Evolutionary conservation across 2,329 filamentous ascomycete genomes (phyloP).

Genomic region (Sporothrix mexicana): DNA sequence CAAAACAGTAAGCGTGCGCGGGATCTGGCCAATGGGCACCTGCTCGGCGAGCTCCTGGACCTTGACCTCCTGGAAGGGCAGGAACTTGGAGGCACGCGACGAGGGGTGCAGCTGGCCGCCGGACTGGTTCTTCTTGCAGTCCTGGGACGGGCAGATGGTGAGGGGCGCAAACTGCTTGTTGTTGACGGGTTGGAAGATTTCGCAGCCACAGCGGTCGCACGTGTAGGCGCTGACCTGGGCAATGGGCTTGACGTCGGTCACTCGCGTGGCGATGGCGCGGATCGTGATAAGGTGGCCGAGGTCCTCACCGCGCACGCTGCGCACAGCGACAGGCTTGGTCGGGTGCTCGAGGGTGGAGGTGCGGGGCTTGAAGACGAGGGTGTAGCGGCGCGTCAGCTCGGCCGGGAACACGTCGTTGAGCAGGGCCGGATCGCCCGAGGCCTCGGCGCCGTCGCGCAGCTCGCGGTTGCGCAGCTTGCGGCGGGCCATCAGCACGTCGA

Average conservation of each 20-base stretch:
- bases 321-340: conserved; percentile 77
- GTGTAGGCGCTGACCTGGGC: conserved; percentile 98
- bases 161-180: conserved; percentile 91
- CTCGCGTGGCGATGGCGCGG: conserved; percentile 89
- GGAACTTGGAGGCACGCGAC: conserved; percentile 93
- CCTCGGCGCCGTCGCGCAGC: conserved; percentile 69
- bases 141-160: conserved; percentile 83
- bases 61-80: conserved; percentile 98
- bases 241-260: conserved; percentile 96
- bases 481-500: conserved; percentile 95
- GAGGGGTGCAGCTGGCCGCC: conserved; percentile 94
- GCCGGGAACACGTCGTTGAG: conserved; percentile 84
- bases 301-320: conserved; percentile 90
- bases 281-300: conserved; percentile 93
- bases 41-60: conserved; percentile 99
- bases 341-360: conserved; percentile 71
- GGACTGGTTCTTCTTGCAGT: conserved; percentile 87
- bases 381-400: conserved; percentile 91
- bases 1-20: conserved; percentile 84
- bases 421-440: conserved; percentile 66
- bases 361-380: conserved; percentile 91
- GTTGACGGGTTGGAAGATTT: conserved; percentile 95
- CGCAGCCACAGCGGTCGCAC: conserved; percentile 93
- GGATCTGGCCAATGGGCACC: conserved; percentile 96
- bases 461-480: conserved; percentile 84